Percentiles rank a stretch among this genome's conserved stretches.
Evolutionary conservation across 441 rosid genomes (phyloP).

Genomic region (Lepidium campestre): DNA sequence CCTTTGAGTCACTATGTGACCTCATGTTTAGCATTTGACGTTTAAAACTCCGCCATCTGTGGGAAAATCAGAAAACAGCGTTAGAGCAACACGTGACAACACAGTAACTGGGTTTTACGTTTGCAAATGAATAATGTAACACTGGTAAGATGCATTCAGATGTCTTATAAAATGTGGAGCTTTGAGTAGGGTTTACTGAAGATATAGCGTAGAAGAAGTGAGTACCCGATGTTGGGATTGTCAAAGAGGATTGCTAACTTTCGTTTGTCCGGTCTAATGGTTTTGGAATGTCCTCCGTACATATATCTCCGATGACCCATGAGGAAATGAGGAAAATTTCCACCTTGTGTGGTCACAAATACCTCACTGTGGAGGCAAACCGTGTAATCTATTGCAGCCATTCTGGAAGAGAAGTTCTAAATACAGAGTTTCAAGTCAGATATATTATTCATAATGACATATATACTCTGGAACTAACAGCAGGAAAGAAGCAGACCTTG

Average conservation of each 20-base stretch:
- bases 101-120: neutral
- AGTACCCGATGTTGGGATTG: slow-evolving; percentile 89
- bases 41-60: slow-evolving; percentile 93
- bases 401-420: slow-evolving; percentile 97
- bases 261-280: slow-evolving; percentile 96
- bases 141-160: neutral
- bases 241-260: slow-evolving; percentile 94
- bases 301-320: slow-evolving; percentile 95
- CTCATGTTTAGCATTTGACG: slow-evolving; percentile 90
- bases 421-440: slow-evolving; percentile 35
- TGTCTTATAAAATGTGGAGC: neutral
- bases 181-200: neutral
- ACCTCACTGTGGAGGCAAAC: slow-evolving; percentile 99
- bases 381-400: slow-evolving; percentile 99
- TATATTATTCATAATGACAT: neutral
- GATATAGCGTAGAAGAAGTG: slow-evolving; percentile 3
- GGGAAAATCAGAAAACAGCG: neutral
- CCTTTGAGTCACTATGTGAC: slow-evolving; percentile 91
- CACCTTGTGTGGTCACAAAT: slow-evolving; percentile 99
- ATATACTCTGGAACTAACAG: neutral
- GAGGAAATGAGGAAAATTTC: slow-evolving; percentile 98
- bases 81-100: neutral
- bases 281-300: slow-evolving; percentile 95
- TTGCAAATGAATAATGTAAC: neutral
- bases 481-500: slow-evolving; percentile 49